These are phyloP conservation scores for Podaxis mareebaensis DNA, from an alignment of 768 basidiomycete species.

Conservation along the genomic window DNA sequence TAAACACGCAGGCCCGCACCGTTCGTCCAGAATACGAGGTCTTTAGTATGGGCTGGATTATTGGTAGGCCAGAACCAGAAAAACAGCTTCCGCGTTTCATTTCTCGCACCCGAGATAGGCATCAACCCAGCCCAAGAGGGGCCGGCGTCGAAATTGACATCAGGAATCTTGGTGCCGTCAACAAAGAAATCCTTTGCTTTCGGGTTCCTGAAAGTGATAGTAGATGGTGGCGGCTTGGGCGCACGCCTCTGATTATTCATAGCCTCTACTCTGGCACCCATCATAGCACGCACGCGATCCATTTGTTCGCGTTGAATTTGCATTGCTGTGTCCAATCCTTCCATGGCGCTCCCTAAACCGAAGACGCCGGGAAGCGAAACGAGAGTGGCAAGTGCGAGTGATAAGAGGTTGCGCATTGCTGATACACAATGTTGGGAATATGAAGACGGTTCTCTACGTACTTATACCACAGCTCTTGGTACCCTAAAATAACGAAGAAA, in stretches of 20 bases:
- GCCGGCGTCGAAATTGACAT: constrained; percentile 72
- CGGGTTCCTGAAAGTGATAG: constrained; percentile 64
- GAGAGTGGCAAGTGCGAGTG: constrained; percentile 20
- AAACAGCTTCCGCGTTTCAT: constrained; percentile 77
- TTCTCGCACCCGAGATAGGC: constrained; percentile 58
- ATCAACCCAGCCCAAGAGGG: constrained; percentile 76
- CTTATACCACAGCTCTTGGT: constrained; percentile 6
- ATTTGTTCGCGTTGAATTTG: constrained; percentile 48
- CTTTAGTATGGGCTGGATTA: constrained; percentile 67
- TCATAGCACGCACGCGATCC: constrained; percentile 38
- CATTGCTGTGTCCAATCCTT: constrained; percentile 43
- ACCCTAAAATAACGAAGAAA: not conserved
- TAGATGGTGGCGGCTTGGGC: constrained; percentile 23
- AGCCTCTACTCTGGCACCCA: constrained; percentile 27
- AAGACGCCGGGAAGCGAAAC: constrained; percentile 19
- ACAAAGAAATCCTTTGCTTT: constrained; percentile 65
- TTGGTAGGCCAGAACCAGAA: constrained; percentile 88
- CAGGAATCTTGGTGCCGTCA: constrained; percentile 62
- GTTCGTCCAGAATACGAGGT: constrained; percentile 74
- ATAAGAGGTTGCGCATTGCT: constrained; percentile 22
- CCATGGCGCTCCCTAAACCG: constrained; percentile 30
- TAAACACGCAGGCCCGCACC: constrained; percentile 40
- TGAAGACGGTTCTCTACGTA: not conserved
- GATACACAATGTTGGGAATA: not conserved
- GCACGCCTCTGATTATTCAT: constrained; percentile 10